Percentiles rank a stretch among this genome's conserved stretches.
Conservation (phyloP, 1,284 basidiomycete genomes). For the Malassezia yamatoensis region DNA sequence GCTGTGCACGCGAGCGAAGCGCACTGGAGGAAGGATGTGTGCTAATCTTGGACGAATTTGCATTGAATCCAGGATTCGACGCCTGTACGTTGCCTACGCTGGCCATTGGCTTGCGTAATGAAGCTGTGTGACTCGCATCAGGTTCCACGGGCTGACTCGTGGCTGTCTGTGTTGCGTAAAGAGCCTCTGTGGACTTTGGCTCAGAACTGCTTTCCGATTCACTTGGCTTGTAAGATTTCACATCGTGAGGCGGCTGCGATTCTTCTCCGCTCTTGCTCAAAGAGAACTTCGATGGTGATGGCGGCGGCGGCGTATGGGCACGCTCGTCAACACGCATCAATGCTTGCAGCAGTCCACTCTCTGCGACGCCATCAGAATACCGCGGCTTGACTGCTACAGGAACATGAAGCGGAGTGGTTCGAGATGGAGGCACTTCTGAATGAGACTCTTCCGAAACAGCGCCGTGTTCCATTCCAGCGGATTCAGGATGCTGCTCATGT, state of each 20-base stretch:
- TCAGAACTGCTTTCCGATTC: neutral
- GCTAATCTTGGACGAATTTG: neutral
- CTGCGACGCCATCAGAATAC: neutral
- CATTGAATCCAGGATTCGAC: neutral
- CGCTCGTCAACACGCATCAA: constrained; percentile 15
- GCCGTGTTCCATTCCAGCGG: no score
- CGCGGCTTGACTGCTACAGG: neutral
- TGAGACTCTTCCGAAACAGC: neutral
- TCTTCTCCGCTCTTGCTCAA: neutral
- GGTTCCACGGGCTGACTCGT: neutral
- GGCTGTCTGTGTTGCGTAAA: neutral
- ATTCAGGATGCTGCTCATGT: no score
- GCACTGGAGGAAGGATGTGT: constrained; percentile 1
- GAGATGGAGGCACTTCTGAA: neutral
- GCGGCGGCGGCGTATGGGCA: constrained; percentile 13
- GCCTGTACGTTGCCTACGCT: constrained; percentile 4
- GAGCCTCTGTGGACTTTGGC: neutral
- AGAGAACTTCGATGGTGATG: neutral
- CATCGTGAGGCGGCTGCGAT: neutral
- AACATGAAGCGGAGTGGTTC: neutral
- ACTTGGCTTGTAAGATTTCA: neutral
- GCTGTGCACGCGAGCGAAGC: constrained; percentile 14
- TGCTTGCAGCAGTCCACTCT: constrained; percentile 8
- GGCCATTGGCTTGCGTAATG: constrained; percentile 3
- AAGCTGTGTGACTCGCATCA: neutral